Conservation (phyloP, 2,329 filamentous ascomycete genomes). For the Ophiosphaerella narmari region DNA sequence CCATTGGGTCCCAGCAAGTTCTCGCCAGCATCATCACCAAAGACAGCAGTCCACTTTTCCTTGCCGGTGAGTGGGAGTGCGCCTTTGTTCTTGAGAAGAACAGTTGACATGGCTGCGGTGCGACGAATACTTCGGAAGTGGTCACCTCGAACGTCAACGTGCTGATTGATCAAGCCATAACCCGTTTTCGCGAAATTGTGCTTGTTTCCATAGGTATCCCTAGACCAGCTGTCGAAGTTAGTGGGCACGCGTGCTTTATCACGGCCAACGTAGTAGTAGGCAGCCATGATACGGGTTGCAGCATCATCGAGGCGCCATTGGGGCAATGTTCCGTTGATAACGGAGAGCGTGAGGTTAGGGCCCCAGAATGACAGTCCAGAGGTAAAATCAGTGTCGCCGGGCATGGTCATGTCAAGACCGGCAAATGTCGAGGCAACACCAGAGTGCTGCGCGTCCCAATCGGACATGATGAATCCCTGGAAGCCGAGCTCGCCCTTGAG, state of each 20-base stretch:
- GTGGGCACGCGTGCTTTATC: constrained; percentile 59
- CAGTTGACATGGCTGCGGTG: constrained; percentile 77
- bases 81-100: constrained; percentile 73
- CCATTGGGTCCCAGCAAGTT: constrained; percentile 54
- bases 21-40: constrained; percentile 56
- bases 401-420: constrained; percentile 85
- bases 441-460: constrained; percentile 77
- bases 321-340: constrained; percentile 87
- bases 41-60: constrained; percentile 55
- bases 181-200: constrained; percentile 67
- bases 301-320: constrained; percentile 90
- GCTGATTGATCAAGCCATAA: constrained; percentile 71
- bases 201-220: constrained; percentile 72
- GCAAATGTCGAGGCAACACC: constrained; percentile 69
- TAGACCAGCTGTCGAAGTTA: constrained; percentile 90
- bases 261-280: constrained; percentile 67
- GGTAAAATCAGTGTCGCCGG: constrained; percentile 77
- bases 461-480: constrained; percentile 63
- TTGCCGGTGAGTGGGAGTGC: constrained; percentile 52
- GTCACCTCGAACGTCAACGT: constrained; percentile 80
- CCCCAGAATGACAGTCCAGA: constrained; percentile 79
- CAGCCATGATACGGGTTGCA: constrained; percentile 77
- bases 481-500: constrained; percentile 82
- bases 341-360: constrained; percentile 81
- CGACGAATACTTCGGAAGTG: constrained; percentile 76